Conservation (phyloP, 345 rosid genomes). For the Populus tremula region DNA sequence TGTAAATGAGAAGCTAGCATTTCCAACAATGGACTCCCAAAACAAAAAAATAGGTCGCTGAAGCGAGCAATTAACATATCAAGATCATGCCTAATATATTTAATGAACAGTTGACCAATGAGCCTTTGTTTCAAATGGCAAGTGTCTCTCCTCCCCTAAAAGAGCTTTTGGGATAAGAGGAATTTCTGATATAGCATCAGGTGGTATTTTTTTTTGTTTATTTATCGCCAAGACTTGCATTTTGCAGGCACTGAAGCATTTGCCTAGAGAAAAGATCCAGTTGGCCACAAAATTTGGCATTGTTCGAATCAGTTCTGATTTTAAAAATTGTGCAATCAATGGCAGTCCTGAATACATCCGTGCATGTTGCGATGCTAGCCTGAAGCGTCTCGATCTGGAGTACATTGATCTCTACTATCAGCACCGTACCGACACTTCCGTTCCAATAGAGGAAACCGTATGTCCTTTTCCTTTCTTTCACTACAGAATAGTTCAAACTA, state of each 20-base stretch:
- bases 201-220: neutral
- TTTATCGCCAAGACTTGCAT: neutral
- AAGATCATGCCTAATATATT: neutral
- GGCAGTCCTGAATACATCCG: slow-evolving; percentile 19
- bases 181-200: neutral
- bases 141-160: neutral
- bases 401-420: slow-evolving; percentile 25
- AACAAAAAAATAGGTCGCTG: neutral
- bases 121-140: neutral
- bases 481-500: neutral
- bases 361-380: slow-evolving; percentile 19
- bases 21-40: neutral
- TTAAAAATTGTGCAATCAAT: neutral
- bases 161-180: neutral
- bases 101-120: neutral
- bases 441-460: slow-evolving; percentile 26
- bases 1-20: neutral
- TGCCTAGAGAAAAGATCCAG: slow-evolving; percentile 36
- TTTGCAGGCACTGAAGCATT: slow-evolving; percentile 33
- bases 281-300: slow-evolving; percentile 43
- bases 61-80: neutral
- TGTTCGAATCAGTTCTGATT: neutral
- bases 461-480: neutral
- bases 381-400: slow-evolving; percentile 16
- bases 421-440: slow-evolving; percentile 12